Percentiles rank a stretch among this genome's conserved stretches.
Evolutionary conservation across 192 early-diverging fungal genomes (phyloP).

Genomic region (Backusella australiensis): DNA sequence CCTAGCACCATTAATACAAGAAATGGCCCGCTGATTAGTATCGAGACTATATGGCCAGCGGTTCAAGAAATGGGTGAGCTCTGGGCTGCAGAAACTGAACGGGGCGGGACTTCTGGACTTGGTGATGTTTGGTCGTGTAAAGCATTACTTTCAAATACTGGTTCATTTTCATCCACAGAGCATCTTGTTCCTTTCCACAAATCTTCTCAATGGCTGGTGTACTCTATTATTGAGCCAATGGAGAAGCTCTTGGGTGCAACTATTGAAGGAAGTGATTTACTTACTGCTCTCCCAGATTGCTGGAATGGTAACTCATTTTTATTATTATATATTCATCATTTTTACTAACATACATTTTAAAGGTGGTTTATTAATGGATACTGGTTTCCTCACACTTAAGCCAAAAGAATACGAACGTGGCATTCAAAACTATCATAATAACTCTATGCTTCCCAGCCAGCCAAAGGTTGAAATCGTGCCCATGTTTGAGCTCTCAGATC

Average conservation of each 20-base stretch:
- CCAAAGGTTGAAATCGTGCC: slow-evolving; percentile 52
- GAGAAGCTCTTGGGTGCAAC: slow-evolving; percentile 42
- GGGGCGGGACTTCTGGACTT: slow-evolving; percentile 69
- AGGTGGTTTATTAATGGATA: slow-evolving; percentile 86
- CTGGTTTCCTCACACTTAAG: slow-evolving; percentile 70
- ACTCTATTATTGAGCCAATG: slow-evolving; percentile 85
- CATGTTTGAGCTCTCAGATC: slow-evolving; percentile 73
- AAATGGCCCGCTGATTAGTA: slow-evolving; percentile 40
- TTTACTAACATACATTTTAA: not conserved
- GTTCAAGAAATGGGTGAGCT: slow-evolving; percentile 74
- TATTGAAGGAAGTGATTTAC: slow-evolving; percentile 59
- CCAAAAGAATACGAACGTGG: slow-evolving; percentile 53
- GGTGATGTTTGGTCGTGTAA: slow-evolving; percentile 37
- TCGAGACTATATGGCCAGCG: slow-evolving; percentile 75
- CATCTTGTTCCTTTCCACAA: slow-evolving; percentile 83
- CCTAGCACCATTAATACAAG: slow-evolving; percentile 40
- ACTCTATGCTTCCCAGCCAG: slow-evolving; percentile 35
- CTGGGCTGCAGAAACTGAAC: slow-evolving; percentile 75
- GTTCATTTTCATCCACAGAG: slow-evolving; percentile 21
- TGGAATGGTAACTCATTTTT: slow-evolving; percentile 53
- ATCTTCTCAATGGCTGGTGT: slow-evolving; percentile 92
- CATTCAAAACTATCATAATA: slow-evolving; percentile 45
- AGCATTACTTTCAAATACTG: slow-evolving; percentile 12
- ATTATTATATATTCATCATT: not conserved
- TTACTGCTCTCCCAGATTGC: slow-evolving; percentile 87